Evolutionary conservation across 164 flowering plant genomes (phyloP), one percentile per base, ranked within the genome.

Genomic region (Berberis vulgaris): DNA sequence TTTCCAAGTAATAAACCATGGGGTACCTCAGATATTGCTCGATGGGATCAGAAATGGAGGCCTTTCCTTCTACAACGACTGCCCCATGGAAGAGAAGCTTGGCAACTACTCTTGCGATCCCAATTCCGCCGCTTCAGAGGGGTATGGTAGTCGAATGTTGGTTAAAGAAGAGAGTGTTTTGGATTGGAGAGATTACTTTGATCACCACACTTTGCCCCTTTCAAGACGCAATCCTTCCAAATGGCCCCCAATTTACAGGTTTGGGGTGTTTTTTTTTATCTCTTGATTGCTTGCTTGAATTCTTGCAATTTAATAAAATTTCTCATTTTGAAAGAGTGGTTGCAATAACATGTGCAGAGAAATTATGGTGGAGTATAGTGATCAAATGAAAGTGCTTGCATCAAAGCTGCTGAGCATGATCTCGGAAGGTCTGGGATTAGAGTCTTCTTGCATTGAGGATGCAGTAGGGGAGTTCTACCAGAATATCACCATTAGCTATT

Each of bases 141-240:
- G 98, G 1, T 94, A 86, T 57, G 98, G 98, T 4, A 86, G 85
- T 71, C 76, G 81, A 13, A 88, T 94, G 98, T 78, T 94, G 13
- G 78, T 79, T 5, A 69, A 67, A 6, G 73, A 81, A 12, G 82
- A 74, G 44, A 59, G 71, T 46, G 95, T 87, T 10, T 74, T 90
- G 75, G 97, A 94, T 74, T 91, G 98, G 98, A 79, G 98, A 53
- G 98, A 88, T 67, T 94, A 87, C 72, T 88, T 87, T 54, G 95
- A 94, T 68, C 98, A 94, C 69, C 98, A 94, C 59, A 87, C 97
- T 2, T 71, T 86, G 7, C 97, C 98, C 0, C 59, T 80, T 9
- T 77, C 83, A 13, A 83, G 98, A 10, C 80, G 98, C 3, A 68
- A 86, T 69, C 85, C 96, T 1, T 59, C 61, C 12, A 69, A 70